These are phyloP conservation scores for Fragaria ananassa DNA, from an alignment of 306 rosid genomes.

Conservation along the genomic window DNA sequence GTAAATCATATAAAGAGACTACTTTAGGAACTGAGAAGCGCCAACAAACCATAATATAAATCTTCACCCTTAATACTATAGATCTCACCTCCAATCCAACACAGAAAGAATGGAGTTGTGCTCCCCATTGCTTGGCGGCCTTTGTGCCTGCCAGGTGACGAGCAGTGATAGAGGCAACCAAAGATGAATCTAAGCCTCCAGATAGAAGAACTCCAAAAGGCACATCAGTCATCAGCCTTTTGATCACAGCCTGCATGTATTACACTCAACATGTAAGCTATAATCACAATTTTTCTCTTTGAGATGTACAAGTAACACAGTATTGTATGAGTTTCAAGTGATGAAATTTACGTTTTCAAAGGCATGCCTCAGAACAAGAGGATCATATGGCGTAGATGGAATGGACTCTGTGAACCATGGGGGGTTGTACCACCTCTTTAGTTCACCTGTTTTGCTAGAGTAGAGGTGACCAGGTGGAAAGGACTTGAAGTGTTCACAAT, in stretches of 20 bases:
- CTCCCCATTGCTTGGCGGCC: conserved; percentile 92
- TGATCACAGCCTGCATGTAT: conserved; percentile 71
- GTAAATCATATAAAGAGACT: conserved; percentile 15
- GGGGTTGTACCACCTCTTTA: conserved; percentile 87
- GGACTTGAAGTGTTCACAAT: conserved; percentile 78
- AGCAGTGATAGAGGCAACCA: conserved; percentile 93
- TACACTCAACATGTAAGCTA: conserved; percentile 15
- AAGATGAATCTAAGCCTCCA: conserved; percentile 88
- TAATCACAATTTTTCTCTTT: no score
- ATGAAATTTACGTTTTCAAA: conserved; percentile 63
- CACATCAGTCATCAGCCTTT: conserved; percentile 95
- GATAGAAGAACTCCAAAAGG: conserved; percentile 94
- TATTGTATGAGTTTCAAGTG: background rate
- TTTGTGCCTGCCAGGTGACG: conserved; percentile 76
- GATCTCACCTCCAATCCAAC: conserved; percentile 77
- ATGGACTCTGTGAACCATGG: conserved; percentile 82
- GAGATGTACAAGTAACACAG: background rate
- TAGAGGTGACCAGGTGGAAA: conserved; percentile 94
- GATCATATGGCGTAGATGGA: conserved; percentile 87
- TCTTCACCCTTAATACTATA: background rate
- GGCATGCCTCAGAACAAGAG: conserved; percentile 64
- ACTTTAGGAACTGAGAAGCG: conserved; percentile 7
- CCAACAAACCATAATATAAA: background rate
- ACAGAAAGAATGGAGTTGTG: conserved; percentile 88
- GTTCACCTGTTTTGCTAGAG: conserved; percentile 77